Conservation (phyloP, 1,139 yeast genomes). For the Yamadazyma sp. region DNA sequence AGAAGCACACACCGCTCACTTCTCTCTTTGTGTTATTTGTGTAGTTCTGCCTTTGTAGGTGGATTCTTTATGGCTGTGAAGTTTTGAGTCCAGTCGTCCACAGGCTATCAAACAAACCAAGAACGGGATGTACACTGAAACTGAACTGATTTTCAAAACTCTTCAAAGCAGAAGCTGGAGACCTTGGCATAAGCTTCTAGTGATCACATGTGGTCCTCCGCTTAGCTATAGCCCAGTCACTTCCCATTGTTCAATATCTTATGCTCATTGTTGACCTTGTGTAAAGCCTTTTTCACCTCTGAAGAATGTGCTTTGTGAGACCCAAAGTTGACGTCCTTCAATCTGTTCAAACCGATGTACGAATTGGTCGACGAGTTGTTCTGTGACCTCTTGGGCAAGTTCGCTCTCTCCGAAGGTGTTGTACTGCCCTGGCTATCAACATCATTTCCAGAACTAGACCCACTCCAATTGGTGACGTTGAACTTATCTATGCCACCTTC, state of each 20-base stretch:
- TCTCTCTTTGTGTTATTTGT: no score
- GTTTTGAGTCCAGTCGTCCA: no score
- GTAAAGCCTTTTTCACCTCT: conserved; percentile 3
- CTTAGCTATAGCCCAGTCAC: no score
- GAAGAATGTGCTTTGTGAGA: conserved; percentile 7
- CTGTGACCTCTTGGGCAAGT: conserved; percentile 35
- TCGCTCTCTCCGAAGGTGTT: conserved; percentile 16
- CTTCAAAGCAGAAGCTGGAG: no score
- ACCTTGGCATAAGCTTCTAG: no score
- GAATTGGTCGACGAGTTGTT: conserved; percentile 33
- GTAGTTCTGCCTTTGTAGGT: no score
- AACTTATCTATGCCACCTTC: conserved; percentile 4
- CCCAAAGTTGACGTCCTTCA: conserved; percentile 31
- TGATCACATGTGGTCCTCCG: no score
- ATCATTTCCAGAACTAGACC: neutral
- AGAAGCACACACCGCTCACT: no score
- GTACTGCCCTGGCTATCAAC: conserved; percentile 1
- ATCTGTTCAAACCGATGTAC: conserved; percentile 39
- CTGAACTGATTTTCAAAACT: no score
- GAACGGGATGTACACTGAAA: no score
- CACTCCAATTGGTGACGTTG: neutral
- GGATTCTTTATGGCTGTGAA: no score
- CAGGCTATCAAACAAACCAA: no score
- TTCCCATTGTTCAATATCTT: conserved; percentile 1
- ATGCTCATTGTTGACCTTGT: neutral